Conservation (phyloP, 139 green algal species). For the Yamagishiella unicocca region DNA sequence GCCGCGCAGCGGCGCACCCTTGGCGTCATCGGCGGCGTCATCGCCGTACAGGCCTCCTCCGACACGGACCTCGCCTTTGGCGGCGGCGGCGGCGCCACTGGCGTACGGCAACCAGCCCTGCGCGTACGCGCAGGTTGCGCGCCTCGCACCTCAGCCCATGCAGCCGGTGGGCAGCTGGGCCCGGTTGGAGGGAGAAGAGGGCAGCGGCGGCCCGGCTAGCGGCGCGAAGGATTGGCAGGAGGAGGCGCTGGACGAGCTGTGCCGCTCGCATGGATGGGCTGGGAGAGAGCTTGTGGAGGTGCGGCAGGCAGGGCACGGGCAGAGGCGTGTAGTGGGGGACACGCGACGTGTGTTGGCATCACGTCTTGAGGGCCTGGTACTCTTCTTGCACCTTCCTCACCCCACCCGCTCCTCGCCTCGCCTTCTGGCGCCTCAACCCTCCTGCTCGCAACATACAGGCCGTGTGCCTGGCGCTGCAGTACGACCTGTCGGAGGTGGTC, state of each 20-base stretch:
- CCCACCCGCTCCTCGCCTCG: too few species aligned
- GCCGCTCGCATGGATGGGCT: constrained; percentile 5
- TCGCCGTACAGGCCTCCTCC: too few species aligned
- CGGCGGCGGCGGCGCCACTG: not conserved
- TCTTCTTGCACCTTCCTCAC: too few species aligned
- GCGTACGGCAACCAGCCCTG: not conserved
- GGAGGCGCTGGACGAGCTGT: constrained; percentile 30
- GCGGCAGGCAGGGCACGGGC: not conserved
- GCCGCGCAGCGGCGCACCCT: too few species aligned
- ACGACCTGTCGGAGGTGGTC: constrained; percentile 30
- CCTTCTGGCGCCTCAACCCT: too few species aligned
- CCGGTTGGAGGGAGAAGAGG: too few species aligned
- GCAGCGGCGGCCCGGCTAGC: too few species aligned
- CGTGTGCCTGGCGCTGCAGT: constrained; percentile 25
- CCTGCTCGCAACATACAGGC: constrained; percentile 12
- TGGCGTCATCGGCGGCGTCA: too few species aligned
- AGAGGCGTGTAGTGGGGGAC: not conserved
- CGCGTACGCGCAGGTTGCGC: not conserved
- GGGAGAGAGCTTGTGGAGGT: constrained; percentile 31
- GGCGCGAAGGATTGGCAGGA: not conserved
- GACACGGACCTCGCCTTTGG: too few species aligned
- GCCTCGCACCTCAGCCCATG: not conserved
- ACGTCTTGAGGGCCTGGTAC: too few species aligned
- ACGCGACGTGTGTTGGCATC: too few species aligned
- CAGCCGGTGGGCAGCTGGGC: too few species aligned